These are phyloP conservation scores for Echium plantagineum DNA, from an alignment of 257 asterid genomes.

Conservation along the genomic window DNA sequence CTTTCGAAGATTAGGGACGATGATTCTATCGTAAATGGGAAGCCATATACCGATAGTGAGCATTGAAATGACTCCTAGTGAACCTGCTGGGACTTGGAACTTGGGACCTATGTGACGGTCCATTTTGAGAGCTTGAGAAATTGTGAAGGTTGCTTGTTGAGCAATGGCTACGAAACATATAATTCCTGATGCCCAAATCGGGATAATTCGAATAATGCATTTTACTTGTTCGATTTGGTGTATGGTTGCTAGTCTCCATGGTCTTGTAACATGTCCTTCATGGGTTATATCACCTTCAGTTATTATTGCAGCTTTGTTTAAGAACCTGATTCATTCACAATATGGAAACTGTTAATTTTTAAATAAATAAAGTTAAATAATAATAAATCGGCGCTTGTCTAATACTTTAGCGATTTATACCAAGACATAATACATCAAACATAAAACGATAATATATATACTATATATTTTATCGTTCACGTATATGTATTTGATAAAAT, in stretches of 20 bases:
- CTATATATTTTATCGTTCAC: too few relatives aligned
- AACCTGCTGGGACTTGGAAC: conserved; percentile 58
- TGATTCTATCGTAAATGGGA: conserved; percentile 54
- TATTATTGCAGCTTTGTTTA: conserved; percentile 62
- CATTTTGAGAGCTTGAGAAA: conserved; percentile 65
- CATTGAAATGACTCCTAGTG: conserved; percentile 52
- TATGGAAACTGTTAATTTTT: neutral
- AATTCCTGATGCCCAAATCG: conserved; percentile 73
- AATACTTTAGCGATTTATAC: too few relatives aligned
- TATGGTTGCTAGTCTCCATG: conserved; percentile 58
- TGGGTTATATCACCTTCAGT: conserved; percentile 37
- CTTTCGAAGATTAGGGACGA: conserved; percentile 44
- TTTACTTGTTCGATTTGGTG: conserved; percentile 75
- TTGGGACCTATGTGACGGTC: conserved; percentile 59
- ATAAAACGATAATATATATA: too few relatives aligned
- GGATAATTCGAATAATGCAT: conserved; percentile 47
- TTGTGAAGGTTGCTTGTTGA: conserved; percentile 68
- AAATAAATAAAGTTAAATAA: too few relatives aligned
- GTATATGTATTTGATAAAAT: too few relatives aligned
- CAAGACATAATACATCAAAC: too few relatives aligned
- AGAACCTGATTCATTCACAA: conserved; percentile 21
- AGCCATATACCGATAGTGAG: conserved; percentile 56
- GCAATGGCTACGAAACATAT: conserved; percentile 56
- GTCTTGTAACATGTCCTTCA: conserved; percentile 29
- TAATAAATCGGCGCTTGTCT: too few relatives aligned